A percentile compares a stretch with the other conserved stretches of the same genome.
phyloP scores from a whole-genome alignment of 306 rosid genomes.

The Erythrophleum fordii region DNA sequence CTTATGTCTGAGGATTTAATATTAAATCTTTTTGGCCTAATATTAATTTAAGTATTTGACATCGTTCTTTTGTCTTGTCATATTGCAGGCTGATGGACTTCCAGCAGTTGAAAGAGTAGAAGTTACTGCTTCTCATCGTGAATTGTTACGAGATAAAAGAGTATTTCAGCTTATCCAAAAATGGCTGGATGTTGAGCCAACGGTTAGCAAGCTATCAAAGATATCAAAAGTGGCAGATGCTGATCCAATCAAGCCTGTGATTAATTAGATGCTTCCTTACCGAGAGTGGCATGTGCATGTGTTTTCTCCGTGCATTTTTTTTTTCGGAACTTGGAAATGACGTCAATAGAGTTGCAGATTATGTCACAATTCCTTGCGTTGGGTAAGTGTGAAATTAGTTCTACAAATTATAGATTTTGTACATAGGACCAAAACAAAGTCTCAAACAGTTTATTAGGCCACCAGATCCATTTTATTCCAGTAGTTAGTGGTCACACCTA shows the following conservation, averaged over 20 bases:
- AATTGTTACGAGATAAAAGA: constrained; percentile 52
- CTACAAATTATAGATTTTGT: background rate
- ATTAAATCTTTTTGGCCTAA: background rate
- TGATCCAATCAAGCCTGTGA: constrained; percentile 38
- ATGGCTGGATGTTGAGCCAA: constrained; percentile 75
- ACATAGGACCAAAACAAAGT: background rate
- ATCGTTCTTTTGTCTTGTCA: constrained; percentile 29
- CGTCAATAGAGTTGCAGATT: background rate
- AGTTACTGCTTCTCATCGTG: constrained; percentile 71
- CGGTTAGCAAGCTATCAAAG: constrained; percentile 48
- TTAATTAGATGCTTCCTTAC: constrained; percentile 23
- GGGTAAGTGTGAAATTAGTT: background rate
- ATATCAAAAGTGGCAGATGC: constrained; percentile 71
- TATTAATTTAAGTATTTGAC: background rate
- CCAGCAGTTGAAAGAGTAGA: constrained; percentile 74
- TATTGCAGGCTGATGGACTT: constrained; percentile 84
- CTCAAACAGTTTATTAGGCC: background rate
- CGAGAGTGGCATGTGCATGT: background rate
- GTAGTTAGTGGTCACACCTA: too few species aligned
- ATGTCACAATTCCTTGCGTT: background rate
- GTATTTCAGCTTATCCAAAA: constrained; percentile 61
- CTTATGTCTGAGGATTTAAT: background rate
- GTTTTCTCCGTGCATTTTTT: constrained; percentile 6
- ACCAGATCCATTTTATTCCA: too few species aligned
- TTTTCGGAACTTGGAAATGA: background rate